Evolutionary conservation across 768 basidiomycete genomes (phyloP).

Genomic region (Tulasnella sp.): DNA sequence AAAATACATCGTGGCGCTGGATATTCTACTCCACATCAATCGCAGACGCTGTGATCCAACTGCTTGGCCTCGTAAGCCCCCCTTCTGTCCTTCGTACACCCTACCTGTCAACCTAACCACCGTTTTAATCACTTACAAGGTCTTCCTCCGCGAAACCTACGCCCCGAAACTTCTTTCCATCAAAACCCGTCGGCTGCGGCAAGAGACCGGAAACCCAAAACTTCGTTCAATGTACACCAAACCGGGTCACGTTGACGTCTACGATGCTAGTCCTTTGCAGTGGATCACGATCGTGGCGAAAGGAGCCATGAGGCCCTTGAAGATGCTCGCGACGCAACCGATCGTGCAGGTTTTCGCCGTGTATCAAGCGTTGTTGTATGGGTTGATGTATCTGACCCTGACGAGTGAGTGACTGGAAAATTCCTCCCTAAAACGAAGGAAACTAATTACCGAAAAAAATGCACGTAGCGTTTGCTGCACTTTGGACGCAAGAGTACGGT

Average conservation of each 20-base stretch:
- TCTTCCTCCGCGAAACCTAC: slow-evolving; percentile 33
- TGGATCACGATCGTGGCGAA: slow-evolving; percentile 37
- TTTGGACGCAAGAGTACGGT: slow-evolving; percentile 37
- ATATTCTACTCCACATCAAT: slow-evolving; percentile 67
- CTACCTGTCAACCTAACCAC: neutral
- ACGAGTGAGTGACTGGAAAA: slow-evolving; percentile 12
- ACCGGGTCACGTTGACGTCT: slow-evolving; percentile 23
- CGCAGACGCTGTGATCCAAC: slow-evolving; percentile 46
- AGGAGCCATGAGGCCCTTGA: slow-evolving; percentile 61
- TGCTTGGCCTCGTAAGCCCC: slow-evolving; percentile 38
- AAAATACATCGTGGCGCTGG: slow-evolving; percentile 64
- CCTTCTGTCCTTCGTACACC: neutral
- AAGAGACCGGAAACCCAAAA: slow-evolving; percentile 22
- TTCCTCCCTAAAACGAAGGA: neutral
- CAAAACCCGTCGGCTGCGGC: slow-evolving; percentile 28
- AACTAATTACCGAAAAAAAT: neutral
- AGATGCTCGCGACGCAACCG: slow-evolving; percentile 49
- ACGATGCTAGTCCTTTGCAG: neutral
- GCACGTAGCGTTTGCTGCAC: slow-evolving; percentile 23
- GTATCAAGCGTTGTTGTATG: slow-evolving; percentile 67
- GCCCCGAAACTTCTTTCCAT: slow-evolving; percentile 30
- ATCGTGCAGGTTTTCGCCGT: slow-evolving; percentile 60
- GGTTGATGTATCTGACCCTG: slow-evolving; percentile 44
- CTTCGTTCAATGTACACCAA: slow-evolving; percentile 27
- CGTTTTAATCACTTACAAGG: slow-evolving; percentile 20